Evolutionary conservation across 148 eudicot species (phyloP).

Genomic region (Cornus kousa): DNA sequence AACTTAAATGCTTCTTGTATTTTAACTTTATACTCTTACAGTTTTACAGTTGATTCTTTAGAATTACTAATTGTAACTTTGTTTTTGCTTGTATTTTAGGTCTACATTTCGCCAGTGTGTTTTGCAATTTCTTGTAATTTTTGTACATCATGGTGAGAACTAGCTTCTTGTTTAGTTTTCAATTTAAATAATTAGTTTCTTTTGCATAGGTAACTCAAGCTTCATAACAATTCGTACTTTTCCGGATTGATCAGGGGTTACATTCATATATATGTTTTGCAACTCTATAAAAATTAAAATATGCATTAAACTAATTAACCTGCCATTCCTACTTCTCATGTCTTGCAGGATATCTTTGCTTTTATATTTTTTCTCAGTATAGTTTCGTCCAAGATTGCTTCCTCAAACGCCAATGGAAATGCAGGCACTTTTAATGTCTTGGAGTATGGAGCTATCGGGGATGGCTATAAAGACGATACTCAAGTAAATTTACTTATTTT

Average conservation of each 20-base stretch:
- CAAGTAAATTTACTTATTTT: constrained; percentile 12
- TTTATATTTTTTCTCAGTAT: constrained; percentile 27
- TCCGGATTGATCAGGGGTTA: too few species aligned
- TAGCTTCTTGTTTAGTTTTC: too few species aligned
- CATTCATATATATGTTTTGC: background rate
- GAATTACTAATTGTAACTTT: too few species aligned
- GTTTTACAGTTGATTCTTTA: too few species aligned
- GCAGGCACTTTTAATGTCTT: constrained; percentile 24
- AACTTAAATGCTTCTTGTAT: too few species aligned
- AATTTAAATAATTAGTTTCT: too few species aligned
- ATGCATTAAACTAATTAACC: too few species aligned
- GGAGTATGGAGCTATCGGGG: constrained; percentile 30
- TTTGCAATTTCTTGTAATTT: background rate
- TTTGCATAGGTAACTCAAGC: too few species aligned
- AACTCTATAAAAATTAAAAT: too few species aligned
- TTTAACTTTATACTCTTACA: too few species aligned
- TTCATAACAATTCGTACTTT: too few species aligned
- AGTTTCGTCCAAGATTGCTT: constrained; percentile 16
- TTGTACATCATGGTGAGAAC: background rate
- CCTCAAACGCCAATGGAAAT: constrained; percentile 16
- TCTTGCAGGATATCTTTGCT: constrained; percentile 23
- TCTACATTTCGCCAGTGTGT: background rate
- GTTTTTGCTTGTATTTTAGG: background rate
- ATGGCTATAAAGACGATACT: constrained; percentile 32
- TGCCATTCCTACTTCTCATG: background rate